Base-by-base conservation (phyloP, 768 basidiomycete genomes). In the Tremella yokohamensis region DNA sequence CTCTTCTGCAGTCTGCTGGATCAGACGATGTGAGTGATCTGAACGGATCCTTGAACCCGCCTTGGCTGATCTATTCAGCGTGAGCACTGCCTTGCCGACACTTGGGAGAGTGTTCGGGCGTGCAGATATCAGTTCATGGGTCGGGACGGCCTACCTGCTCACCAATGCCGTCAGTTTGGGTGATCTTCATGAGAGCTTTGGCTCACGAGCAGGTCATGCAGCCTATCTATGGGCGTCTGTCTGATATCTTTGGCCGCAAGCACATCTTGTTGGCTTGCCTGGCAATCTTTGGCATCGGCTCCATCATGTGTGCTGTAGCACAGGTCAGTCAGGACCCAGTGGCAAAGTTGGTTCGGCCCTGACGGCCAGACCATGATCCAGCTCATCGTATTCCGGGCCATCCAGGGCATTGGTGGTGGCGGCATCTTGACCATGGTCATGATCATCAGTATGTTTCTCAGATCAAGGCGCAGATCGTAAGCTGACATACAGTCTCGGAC, bases 71-170 rank as follows among this genome's bases (percentile, higher is more conserved):
- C 18, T 0, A 19, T 20, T 20, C 42, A 76, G 75, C 49, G 83
- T 87, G 8, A 85, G 85, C 0, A 88, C 87, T 0, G 84, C 86
- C 1, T 77, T 89, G n/a, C 85, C 87, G 0, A 86, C 84, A 0
- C 83, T 89, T 48, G 84, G 86, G 3, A 65, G 80, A 19, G 80
- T 82, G 2, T 88, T 88, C 75, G 79, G 84, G 52, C 84, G 86
- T 0, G 83, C 85, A 2, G 80, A 83, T 2, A 80, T 85, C 22
- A 78, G 80, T 22, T 84, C 84, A 4, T 88, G 86, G 87, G 85
- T 88, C 1, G 87, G 85, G 0, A 85, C 85, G 0, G 82, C 83
- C 0, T 88, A 87, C 65, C 80, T 89, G 34, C 77, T 87, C 49
- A 87, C 85, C 1, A 69, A 70, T 3, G 72, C 68, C 0, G 66